Evolutionary conservation across 352 stramenopile species (phyloP), one percentile per base, ranked within the genome.

Genomic region (Pythium folliculosum): DNA sequence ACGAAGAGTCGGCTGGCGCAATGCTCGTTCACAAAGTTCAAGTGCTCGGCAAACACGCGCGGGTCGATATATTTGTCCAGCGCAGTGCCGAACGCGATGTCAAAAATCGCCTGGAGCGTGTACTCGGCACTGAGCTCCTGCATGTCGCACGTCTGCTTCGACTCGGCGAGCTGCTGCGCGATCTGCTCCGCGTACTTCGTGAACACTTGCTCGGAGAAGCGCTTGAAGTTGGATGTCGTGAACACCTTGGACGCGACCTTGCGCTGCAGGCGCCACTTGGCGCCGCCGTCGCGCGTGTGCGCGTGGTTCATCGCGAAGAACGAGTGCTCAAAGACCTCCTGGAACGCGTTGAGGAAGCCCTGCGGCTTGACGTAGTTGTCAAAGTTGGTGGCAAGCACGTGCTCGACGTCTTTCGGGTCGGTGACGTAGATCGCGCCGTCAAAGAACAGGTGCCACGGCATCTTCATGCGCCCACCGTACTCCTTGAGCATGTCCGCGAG

Each of bases 241-340:
- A 97, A 96, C 25, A 98, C 93, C 58, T 94, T 92, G 25, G 86
- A 92, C 49, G 89, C 88, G 23, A 84, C 81, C 56, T 95, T 95
- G 57, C 89, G 81, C 61, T 96, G 89, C 9, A 90, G 57, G 3
- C 74, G 63, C 89, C 89, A 96, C 47, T 74, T 78, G 59, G 63
- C 75, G 30, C 86, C 86, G 21, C 85, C 75, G 51, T 86, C 80
- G 1, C 66, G 60, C n/a, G 72, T 74, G 58, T 84, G 47, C n/a
- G 69, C 57, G 59, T 90, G 82, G 57, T 90, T 92, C 71, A 89
- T 76, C 19, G 77, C 78, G 35, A 92, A 92, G 55, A 92, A 90
- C 37, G 84, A 88, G 56, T 89, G 76, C 38, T 77, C 77, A 67
- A 92, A 90, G 30, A 90, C 57, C 57, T 90, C 82, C 2, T 77